phyloP scores from a whole-genome alignment of 139 green algal genomes.

The Picochlorum sp. region DNA sequence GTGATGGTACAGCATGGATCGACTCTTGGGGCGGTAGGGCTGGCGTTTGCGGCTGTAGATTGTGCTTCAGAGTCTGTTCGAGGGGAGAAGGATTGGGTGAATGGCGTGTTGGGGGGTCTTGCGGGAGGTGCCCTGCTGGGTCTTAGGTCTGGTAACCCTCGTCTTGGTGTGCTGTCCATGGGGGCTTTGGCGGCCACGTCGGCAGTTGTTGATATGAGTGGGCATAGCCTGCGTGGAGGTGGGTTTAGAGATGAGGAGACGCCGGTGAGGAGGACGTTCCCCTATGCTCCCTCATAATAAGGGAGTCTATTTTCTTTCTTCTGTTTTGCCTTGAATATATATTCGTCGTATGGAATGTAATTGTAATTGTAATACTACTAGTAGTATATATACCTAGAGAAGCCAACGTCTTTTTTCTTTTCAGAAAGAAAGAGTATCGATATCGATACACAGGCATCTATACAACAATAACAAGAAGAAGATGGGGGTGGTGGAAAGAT shows the following conservation, averaged over 20 bases:
- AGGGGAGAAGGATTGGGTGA: constrained; percentile 41
- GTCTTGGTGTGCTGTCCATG: constrained; percentile 25
- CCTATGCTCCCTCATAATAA: constrained; percentile 18
- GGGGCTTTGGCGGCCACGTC: constrained; percentile 29
- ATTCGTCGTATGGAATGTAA: no score
- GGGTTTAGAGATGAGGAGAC: constrained; percentile 35
- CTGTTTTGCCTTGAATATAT: no score
- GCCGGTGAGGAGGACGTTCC: constrained; percentile 29
- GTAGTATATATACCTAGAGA: no score
- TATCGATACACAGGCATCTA: no score
- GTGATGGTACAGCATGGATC: constrained; percentile 40
- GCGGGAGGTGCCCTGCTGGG: constrained; percentile 32
- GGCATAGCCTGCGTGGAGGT: constrained; percentile 12
- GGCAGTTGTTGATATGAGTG: constrained; percentile 26
- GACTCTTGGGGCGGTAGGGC: constrained; percentile 32
- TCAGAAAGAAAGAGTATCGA: no score
- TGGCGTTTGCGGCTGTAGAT: constrained; percentile 31
- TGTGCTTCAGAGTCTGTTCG: constrained; percentile 28
- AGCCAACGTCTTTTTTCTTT: no score
- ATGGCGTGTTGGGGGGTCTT: constrained; percentile 29
- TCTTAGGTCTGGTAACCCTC: constrained; percentile 26
- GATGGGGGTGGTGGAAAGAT: no score
- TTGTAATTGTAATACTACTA: no score
- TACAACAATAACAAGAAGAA: no score
- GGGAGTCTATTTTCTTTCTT: no score